Conservation (phyloP, 495 filamentous ascomycete genomes). For the Penicillium chermesinum region DNA sequence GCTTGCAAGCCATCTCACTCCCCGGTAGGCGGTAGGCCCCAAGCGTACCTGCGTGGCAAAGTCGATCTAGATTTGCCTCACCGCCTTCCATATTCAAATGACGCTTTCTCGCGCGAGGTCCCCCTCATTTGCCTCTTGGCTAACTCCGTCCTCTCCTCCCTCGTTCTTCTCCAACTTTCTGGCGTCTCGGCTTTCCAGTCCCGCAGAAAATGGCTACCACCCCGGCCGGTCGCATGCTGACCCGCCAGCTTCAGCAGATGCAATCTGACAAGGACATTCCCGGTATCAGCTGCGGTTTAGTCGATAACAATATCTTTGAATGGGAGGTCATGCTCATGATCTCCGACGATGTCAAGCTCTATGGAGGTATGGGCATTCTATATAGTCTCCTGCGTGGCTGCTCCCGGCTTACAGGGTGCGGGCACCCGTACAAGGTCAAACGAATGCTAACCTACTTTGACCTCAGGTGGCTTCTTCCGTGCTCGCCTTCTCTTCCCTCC, state of each 20-base stretch:
- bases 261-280: constrained; percentile 86
- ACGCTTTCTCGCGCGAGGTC: constrained; percentile 5
- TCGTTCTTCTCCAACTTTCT: constrained; percentile 1
- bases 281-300: constrained; percentile 87
- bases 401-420: too few relatives aligned
- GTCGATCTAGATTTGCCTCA: constrained; percentile 4
- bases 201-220: constrained; percentile 42
- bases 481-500: constrained; percentile 71
- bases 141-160: neutral
- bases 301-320: constrained; percentile 89
- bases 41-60: too few relatives aligned
- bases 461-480: constrained; percentile 78
- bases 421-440: too few relatives aligned
- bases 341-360: constrained; percentile 90
- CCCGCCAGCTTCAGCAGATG: constrained; percentile 87
- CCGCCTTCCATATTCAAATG: constrained; percentile 16
- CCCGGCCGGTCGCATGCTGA: constrained; percentile 68
- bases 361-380: constrained; percentile 61
- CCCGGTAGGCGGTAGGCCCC: too few relatives aligned
- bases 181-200: neutral
- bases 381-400: neutral
- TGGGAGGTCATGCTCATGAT: constrained; percentile 99
- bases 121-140: constrained; percentile 8
- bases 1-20: too few relatives aligned
- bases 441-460: constrained; percentile 1